Evolutionary conservation across 139 green algal genomes (phyloP).

Genomic region (Volvox africanus): DNA sequence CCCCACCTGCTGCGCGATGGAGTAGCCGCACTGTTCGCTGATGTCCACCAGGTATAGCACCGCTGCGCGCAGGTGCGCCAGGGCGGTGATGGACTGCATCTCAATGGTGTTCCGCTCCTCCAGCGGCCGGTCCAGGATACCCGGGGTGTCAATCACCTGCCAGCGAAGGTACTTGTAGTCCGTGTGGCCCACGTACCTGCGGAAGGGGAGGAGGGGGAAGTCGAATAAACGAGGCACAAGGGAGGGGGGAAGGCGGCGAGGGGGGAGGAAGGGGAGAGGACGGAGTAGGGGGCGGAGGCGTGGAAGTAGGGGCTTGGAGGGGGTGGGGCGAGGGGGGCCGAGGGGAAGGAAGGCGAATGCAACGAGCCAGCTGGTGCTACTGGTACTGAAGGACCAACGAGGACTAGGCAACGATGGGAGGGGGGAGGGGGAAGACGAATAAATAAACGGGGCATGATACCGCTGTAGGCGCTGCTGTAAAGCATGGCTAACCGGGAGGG

Average conservation of each 20-base stretch:
- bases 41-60: constrained; percentile 98
- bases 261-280: not conserved
- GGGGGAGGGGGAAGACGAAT: too few species aligned
- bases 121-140: constrained; percentile 97
- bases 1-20: constrained; percentile 88
- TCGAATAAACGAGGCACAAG: too few species aligned
- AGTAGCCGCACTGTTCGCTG: constrained; percentile 95
- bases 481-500: too few species aligned
- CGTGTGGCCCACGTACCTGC: constrained; percentile 95
- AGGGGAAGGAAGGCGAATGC: too few species aligned
- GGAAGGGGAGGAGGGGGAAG: constrained; percentile 70
- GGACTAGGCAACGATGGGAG: too few species aligned
- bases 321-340: too few species aligned
- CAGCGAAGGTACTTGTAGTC: constrained; percentile 97
- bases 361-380: too few species aligned
- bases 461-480: too few species aligned
- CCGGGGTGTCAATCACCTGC: constrained; percentile 98
- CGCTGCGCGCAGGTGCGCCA: constrained; percentile 97
- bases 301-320: too few species aligned
- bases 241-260: not conserved
- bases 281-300: not conserved
- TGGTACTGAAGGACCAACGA: too few species aligned
- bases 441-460: too few species aligned
- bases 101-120: constrained; percentile 99
- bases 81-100: constrained; percentile 96